Evolutionary conservation across 257 asterid species (phyloP).

Genomic region (Ehretia macrophylla): DNA sequence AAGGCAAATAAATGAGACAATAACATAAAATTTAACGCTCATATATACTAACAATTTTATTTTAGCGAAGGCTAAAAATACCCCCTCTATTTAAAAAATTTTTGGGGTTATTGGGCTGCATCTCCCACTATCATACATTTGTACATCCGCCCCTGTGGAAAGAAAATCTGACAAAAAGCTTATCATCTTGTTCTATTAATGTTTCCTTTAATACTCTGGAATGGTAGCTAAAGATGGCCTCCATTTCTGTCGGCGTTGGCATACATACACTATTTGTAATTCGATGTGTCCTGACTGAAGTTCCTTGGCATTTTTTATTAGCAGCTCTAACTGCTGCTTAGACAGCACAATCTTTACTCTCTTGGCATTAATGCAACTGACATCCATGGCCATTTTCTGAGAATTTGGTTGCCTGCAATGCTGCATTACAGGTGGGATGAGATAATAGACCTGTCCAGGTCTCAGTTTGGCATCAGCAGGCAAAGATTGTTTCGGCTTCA

Average conservation of each 20-base stretch:
- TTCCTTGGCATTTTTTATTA: conserved; percentile 30
- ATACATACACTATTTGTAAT: conserved; percentile 17
- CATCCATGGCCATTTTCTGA: conserved; percentile 5
- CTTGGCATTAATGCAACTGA: conserved; percentile 15
- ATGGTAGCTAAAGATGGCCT: conserved; percentile 50
- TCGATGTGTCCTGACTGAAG: conserved; percentile 15
- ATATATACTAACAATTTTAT: no score
- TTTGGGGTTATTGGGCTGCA: no score
- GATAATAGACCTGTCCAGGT: conserved; percentile 19
- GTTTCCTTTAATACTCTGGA: conserved; percentile 29
- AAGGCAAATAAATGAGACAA: no score
- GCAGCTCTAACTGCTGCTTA: conserved; percentile 49
- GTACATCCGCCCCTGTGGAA: no score
- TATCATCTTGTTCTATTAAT: no score
- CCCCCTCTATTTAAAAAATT: no score
- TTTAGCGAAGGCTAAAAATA: no score
- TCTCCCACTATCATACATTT: no score
- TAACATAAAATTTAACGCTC: no score
- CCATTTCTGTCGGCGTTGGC: conserved; percentile 31
- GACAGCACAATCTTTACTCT: conserved; percentile 49
- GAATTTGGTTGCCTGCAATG: conserved; percentile 13
- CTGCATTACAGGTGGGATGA: conserved; percentile 2
- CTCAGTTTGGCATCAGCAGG: conserved; percentile 20
- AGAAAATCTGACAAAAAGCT: no score
- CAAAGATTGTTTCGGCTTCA: not conserved